These are phyloP conservation scores for Leccinum griseonigrum DNA, from an alignment of 1,284 basidiomycete genomes.

Conservation along the genomic window DNA sequence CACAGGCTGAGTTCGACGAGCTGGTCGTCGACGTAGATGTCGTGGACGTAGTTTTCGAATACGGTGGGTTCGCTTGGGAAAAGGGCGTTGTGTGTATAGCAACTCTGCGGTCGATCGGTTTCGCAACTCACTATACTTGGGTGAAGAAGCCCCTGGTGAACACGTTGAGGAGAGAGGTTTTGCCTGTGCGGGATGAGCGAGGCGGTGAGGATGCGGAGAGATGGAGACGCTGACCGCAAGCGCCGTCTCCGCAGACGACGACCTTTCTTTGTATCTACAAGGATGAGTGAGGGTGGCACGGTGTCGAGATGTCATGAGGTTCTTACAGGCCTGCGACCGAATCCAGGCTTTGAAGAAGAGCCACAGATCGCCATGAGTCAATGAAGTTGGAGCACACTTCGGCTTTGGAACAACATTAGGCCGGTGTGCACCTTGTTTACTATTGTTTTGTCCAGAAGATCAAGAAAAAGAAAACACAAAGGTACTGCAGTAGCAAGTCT, in stretches of 20 bases:
- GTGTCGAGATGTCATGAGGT: background rate
- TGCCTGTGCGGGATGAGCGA: conserved; percentile 42
- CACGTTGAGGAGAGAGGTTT: conserved; percentile 82
- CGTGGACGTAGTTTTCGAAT: conserved; percentile 92
- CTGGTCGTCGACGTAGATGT: conserved; percentile 79
- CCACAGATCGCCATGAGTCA: conserved; percentile 50
- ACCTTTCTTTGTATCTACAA: conserved; percentile 64
- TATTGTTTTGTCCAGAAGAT: conserved; percentile 17
- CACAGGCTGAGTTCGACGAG: conserved; percentile 88
- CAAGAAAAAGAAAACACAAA: conserved; percentile 21
- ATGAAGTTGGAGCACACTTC: background rate
- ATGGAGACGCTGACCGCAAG: conserved; percentile 61
- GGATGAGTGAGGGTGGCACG: conserved; percentile 8
- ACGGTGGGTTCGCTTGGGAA: conserved; percentile 81
- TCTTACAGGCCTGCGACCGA: conserved; percentile 52
- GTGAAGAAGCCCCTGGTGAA: conserved; percentile 87
- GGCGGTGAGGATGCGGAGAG: conserved; percentile 9
- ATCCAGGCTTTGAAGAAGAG: conserved; percentile 47
- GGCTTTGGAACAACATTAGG: background rate
- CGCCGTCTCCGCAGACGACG: conserved; percentile 90
- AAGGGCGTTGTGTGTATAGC: conserved; percentile 3
- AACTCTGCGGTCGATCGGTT: background rate
- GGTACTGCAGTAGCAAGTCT: conserved; percentile 12
- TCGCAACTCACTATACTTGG: conserved; percentile 73
- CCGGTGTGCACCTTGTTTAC: conserved; percentile 18